Percentiles rank a stretch among this genome's conserved stretches.
These are phyloP conservation scores for Pseudocercospora crystallina DNA, from an alignment of 2,329 filamentous ascomycete species.

Conservation along the genomic window DNA sequence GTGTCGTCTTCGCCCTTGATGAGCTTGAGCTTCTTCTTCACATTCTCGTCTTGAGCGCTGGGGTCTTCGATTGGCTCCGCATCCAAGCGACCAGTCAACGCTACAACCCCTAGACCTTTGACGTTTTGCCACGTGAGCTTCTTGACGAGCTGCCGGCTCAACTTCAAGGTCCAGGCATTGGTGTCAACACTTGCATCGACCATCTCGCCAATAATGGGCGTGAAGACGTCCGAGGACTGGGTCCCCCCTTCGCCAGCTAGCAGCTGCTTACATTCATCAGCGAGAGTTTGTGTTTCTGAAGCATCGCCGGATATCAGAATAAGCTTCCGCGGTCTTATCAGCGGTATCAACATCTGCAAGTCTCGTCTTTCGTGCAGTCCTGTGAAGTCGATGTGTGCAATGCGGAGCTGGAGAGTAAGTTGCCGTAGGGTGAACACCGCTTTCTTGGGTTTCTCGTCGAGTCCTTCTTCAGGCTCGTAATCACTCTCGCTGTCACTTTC, in stretches of 20 bases:
- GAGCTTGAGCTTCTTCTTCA: constrained; percentile 54
- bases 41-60: constrained; percentile 35
- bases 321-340: constrained; percentile 90
- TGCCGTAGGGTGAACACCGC: constrained; percentile 64
- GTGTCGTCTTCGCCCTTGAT: constrained; percentile 38
- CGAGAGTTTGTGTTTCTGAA: constrained; percentile 75
- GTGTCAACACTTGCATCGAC: constrained; percentile 95
- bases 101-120: constrained; percentile 83
- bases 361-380: constrained; percentile 92
- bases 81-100: constrained; percentile 75
- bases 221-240: constrained; percentile 63
- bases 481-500: constrained; percentile 44
- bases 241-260: constrained; percentile 37
- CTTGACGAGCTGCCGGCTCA: constrained; percentile 80
- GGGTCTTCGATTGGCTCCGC: constrained; percentile 44
- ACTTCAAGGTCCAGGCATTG: constrained; percentile 92
- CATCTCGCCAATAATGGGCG: constrained; percentile 68
- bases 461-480: constrained; percentile 52
- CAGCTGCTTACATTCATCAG: constrained; percentile 74
- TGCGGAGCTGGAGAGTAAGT: constrained; percentile 68
- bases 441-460: constrained; percentile 70
- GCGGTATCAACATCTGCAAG: constrained; percentile 88
- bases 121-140: constrained; percentile 94
- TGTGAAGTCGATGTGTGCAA: constrained; percentile 88
- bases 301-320: constrained; percentile 82